Evolutionary conservation across 108 stramenopile genomes (phyloP), one percentile per base, ranked within the genome.

Genomic region (Pelagomonas calceolata): DNA sequence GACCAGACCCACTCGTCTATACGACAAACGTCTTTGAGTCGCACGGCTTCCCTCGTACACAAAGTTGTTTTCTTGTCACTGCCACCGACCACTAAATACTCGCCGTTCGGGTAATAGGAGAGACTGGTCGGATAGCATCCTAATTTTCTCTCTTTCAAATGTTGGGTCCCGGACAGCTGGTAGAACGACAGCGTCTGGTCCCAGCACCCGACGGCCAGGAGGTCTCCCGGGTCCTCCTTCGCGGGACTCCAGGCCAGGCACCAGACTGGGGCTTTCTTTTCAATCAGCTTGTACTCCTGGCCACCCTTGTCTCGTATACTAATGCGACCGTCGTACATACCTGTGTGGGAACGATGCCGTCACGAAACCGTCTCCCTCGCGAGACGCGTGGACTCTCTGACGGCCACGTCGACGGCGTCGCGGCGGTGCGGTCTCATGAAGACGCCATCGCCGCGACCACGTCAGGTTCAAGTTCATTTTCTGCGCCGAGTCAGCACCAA

Each of bases 131-230:
- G 85, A 68, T 82, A 76, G 79, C 80, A 86, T 32, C 68, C 81
- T 4, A 85, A 63, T 34, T 75, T 63, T 30, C 76, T 68, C 32
- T 82, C 81, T 63, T 80, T 78, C 39, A 65, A 43, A 51, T 74
- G 72, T 64, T 84, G 80, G 32, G 69, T 45, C 9, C 84, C 85
- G 71, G 46, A 36, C 12, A 72, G 30, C 43, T 82, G 65, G 67
- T 85, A 87, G 44, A 87, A 86, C 60, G 78, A 72, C 63, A 86
- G 70, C 29, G 84, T 85, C 70, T 77, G 63, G 60, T 89, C 84
- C 88, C 88, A 89, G 64, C 80, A 80, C 43, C 88, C 85, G 32
- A 86, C 81, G 17, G 81, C 82, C n/a, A 84, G 75, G 0, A 67
- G 7, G 35, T 79, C 76, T 32, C 68, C 37, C 30, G 64, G 63